Evolutionary conservation across 805 yeast genomes (phyloP), one percentile per base, ranked within the genome.

Genomic region (Starmerella stellata): DNA sequence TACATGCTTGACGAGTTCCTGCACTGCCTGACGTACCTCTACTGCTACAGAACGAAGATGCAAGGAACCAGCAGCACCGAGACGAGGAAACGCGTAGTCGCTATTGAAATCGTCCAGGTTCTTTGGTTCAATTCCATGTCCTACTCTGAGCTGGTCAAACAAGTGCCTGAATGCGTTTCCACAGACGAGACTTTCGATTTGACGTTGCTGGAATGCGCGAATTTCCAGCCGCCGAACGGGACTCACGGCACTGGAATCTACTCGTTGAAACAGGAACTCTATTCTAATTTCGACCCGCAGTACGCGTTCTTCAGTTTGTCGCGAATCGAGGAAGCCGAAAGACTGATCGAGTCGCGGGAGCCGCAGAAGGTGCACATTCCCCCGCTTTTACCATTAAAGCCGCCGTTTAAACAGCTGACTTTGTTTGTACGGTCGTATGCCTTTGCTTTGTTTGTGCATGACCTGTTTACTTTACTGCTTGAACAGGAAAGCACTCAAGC

Each of bases 281-380:
- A 59, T 39, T 62, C 60, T 1, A 60, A 66, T 21, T 69, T 85
- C 32, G 90, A 87, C 54, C 93, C 95, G 0, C 85, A 72, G 51
- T 87, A 76, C 52, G 65, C 79, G 42, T 83, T 82, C 48, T 78
- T 77, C 49, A 63, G 78, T 0, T 61, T 87, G 0, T 82, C 82
- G 48, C 74, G 73, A 38, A 69, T 87, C 39, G 95, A 82, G 39
- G 95, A 82, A 43, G 87, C 93, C 5, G 76, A 78, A 40, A 68
- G 66, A 34, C 58, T 72, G 4, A 58, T 79, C 23, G 74, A 75
- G 47, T 69, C 68, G 25, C 59, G 63, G 39, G 51, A 58, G 20
- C 56, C 56, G 1, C 72, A 72, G 3, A 64, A 75, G 4, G 74
- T 67, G 15, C 62, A 80, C 5, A 64, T 66, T 5, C 92, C 93